These are phyloP conservation scores for Fallopia convolvulus DNA, from an alignment of 148 eudicot genomes.

Conservation along the genomic window DNA sequence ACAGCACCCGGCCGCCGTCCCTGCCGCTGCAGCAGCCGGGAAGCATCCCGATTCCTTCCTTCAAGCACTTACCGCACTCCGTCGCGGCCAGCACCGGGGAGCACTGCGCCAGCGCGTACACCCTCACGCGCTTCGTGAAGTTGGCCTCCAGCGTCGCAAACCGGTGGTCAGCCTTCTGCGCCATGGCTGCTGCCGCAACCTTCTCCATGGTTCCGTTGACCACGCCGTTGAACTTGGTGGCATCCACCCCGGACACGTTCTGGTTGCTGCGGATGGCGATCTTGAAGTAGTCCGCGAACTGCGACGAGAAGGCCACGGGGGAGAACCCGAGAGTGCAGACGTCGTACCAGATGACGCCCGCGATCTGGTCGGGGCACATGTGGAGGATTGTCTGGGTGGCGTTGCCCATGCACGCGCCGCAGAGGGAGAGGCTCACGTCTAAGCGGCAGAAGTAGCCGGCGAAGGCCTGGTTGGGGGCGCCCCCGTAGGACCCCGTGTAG, in stretches of 20 bases:
- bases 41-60: not conserved
- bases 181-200: not conserved
- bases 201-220: not conserved
- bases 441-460: conserved; percentile 7
- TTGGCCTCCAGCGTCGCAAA: conserved; percentile 7
- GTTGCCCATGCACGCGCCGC: conserved; percentile 5
- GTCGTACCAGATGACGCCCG: conserved; percentile 14
- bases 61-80: conserved; percentile 20
- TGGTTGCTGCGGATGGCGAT: conserved; percentile 12
- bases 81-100: conserved; percentile 13
- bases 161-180: not conserved
- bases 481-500: not conserved
- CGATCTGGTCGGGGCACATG: conserved; percentile 13
- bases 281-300: conserved; percentile 3
- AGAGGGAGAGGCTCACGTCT: not conserved
- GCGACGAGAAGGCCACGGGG: conserved; percentile 6
- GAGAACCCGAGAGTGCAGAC: conserved; percentile 3
- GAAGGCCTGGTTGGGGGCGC: conserved; percentile 1
- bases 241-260: conserved; percentile 1
- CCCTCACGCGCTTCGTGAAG: not conserved
- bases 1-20: conserved; percentile 6
- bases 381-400: conserved; percentile 8
- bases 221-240: not conserved
- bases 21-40: not conserved
- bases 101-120: conserved; percentile 22